phyloP scores from a whole-genome alignment of 2,329 filamentous ascomycete genomes.

The Shiraia sp. region DNA sequence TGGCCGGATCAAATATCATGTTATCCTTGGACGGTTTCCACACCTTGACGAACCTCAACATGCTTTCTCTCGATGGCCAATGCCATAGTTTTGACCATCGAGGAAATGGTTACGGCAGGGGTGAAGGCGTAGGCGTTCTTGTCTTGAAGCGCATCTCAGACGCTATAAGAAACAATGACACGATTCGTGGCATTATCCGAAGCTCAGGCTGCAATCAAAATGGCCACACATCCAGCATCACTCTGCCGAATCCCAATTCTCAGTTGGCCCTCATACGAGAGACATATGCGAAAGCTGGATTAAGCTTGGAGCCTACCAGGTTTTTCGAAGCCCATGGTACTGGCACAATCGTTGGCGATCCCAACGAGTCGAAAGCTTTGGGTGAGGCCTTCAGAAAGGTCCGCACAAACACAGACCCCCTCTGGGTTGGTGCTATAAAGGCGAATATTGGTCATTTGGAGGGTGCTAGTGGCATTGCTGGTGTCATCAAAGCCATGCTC shows the following conservation, averaged over 20 bases:
- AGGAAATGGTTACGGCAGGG: slow-evolving; percentile 66
- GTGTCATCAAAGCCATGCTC: slow-evolving; percentile 46
- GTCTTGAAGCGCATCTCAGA: slow-evolving; percentile 28
- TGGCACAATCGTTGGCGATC: slow-evolving; percentile 34
- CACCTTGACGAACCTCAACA: too few relatives aligned
- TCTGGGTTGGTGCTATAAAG: slow-evolving; percentile 25
- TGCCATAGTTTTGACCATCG: slow-evolving; percentile 57
- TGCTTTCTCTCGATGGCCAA: too few relatives aligned
- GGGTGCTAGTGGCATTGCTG: slow-evolving; percentile 44
- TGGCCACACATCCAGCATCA: slow-evolving; percentile 21
- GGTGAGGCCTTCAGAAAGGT: slow-evolving; percentile 11
- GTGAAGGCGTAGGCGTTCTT: slow-evolving; percentile 57
- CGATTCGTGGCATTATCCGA: slow-evolving; percentile 34
- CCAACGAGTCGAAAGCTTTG: slow-evolving; percentile 11
- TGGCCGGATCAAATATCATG: too few relatives aligned
- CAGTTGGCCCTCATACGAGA: slow-evolving; percentile 37
- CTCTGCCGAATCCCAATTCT: slow-evolving; percentile 48
- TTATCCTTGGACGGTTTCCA: too few relatives aligned
- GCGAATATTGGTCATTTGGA: slow-evolving; percentile 51
- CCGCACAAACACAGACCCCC: slow-evolving; percentile 1
- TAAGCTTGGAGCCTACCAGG: slow-evolving; percentile 31
- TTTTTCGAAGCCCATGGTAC: slow-evolving; percentile 33
- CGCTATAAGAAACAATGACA: slow-evolving; percentile 25
- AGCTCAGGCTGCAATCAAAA: slow-evolving; percentile 26
- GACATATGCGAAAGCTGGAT: slow-evolving; percentile 43